Percentiles rank a stretch among this genome's conserved stretches.
Evolutionary conservation across 2,329 filamentous ascomycete genomes (phyloP).

Genomic region (Akanthomyces muscarius): DNA sequence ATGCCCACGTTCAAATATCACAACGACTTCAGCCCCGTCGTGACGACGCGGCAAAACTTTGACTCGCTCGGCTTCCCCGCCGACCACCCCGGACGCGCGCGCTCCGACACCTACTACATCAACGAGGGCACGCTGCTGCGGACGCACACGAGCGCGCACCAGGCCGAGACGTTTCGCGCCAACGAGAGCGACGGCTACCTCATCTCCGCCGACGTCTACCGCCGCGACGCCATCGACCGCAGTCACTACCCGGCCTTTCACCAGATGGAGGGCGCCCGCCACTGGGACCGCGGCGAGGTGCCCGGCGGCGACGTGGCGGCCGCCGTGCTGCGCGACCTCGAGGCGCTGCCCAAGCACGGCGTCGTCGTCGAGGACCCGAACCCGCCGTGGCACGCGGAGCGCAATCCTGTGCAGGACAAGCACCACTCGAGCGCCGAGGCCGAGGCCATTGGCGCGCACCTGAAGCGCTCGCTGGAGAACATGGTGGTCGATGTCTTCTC

Average conservation of each 20-base stretch:
- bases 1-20: conserved; percentile 68
- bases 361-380: conserved; percentile 81
- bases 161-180: conserved; percentile 73
- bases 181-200: conserved; percentile 76
- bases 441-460: conserved; percentile 75
- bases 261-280: conserved; percentile 93
- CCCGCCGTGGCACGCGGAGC: conserved; percentile 68
- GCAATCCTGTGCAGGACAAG: conserved; percentile 75
- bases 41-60: conserved; percentile 84
- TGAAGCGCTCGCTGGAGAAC: conserved; percentile 84
- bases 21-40: conserved; percentile 76
- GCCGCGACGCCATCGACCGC: conserved; percentile 88
- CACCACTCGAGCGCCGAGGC: conserved; percentile 73
- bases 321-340: conserved; percentile 66
- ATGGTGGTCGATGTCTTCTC: conserved; percentile 89
- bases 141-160: conserved; percentile 93
- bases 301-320: conserved; percentile 56
- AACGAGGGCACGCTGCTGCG: conserved; percentile 79
- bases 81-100: conserved; percentile 82
- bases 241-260: conserved; percentile 97
- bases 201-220: conserved; percentile 91
- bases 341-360: conserved; percentile 66
- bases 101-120: conserved; percentile 93
- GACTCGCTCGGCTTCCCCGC: conserved; percentile 89
- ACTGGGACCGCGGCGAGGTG: conserved; percentile 72